Evolutionary conservation across 202 grass and related monocot species (phyloP).

Genomic region (Setaria italica): DNA sequence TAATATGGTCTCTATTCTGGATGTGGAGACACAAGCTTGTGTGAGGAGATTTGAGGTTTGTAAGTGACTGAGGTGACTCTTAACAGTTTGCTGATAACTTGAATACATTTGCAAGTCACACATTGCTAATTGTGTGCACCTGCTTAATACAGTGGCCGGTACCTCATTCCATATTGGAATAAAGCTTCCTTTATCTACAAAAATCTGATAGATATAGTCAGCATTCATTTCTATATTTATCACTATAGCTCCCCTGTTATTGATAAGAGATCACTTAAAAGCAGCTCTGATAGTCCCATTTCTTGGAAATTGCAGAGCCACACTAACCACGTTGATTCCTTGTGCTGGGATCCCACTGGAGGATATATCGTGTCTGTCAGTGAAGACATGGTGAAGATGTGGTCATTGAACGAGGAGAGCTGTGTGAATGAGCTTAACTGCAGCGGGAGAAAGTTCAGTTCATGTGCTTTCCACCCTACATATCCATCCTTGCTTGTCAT

Average conservation of each 20-base stretch:
- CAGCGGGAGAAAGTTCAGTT: slow-evolving; percentile 64
- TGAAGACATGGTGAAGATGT: slow-evolving; percentile 67
- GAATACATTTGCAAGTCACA: not conserved
- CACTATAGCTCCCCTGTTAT: not conserved
- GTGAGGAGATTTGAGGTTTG: slow-evolving; percentile 64
- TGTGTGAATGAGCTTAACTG: slow-evolving; percentile 61
- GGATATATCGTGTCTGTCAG: slow-evolving; percentile 66
- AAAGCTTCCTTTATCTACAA: not conserved
- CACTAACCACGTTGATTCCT: slow-evolving; percentile 51
- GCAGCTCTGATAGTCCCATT: not conserved
- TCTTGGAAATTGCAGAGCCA: slow-evolving; percentile 64
- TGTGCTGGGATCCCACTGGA: slow-evolving; percentile 70
- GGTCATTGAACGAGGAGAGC: slow-evolving; percentile 60
- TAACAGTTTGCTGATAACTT: not conserved
- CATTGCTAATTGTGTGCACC: not conserved
- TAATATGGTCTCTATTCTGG: slow-evolving; percentile 67
- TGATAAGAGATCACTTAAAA: slow-evolving; percentile 8
- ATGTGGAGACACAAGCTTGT: slow-evolving; percentile 72
- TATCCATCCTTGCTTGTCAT: slow-evolving; percentile 65
- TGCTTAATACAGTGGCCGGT: not conserved
- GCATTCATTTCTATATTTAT: not conserved
- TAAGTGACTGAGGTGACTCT: not conserved
- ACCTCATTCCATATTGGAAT: not conserved
- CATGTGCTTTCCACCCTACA: slow-evolving; percentile 77
- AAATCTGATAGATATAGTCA: not conserved